These are phyloP conservation scores for Leucogyrophana mollusca DNA, from an alignment of 768 basidiomycete genomes.

Conservation along the genomic window DNA sequence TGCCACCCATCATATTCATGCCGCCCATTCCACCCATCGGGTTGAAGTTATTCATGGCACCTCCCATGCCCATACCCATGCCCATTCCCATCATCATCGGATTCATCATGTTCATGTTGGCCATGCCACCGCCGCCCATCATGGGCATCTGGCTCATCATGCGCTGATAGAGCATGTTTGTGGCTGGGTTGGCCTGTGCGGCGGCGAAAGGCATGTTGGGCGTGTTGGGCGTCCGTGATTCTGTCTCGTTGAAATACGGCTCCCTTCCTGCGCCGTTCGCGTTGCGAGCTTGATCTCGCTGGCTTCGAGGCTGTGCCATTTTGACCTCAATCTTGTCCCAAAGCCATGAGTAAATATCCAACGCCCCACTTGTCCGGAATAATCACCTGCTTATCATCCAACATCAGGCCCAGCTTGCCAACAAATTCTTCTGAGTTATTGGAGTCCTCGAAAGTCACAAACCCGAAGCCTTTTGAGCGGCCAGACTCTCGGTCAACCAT, in stretches of 20 bases:
- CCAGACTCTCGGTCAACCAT: conserved; percentile 81
- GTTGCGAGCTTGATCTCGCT: conserved; percentile 53
- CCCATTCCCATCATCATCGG: conserved; percentile 49
- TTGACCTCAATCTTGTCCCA: conserved; percentile 74
- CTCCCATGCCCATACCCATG: conserved; percentile 45
- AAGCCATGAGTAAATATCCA: background rate
- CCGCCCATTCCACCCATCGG: conserved; percentile 33
- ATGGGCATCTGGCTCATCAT: conserved; percentile 41
- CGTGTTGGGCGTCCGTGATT: conserved; percentile 33
- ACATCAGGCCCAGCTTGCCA: conserved; percentile 59
- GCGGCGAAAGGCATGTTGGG: conserved; percentile 29
- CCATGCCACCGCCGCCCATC: conserved; percentile 39
- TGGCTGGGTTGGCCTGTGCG: conserved; percentile 36
- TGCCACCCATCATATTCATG: conserved; percentile 29
- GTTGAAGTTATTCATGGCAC: conserved; percentile 32
- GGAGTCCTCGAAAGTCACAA: conserved; percentile 76
- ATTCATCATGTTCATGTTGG: conserved; percentile 51
- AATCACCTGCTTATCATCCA: conserved; percentile 79
- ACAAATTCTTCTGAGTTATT: conserved; percentile 64
- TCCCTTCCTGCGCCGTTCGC: conserved; percentile 20
- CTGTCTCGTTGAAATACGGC: conserved; percentile 33
- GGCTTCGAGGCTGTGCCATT: conserved; percentile 70
- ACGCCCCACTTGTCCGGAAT: conserved; percentile 5
- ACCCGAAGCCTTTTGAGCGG: conserved; percentile 81
- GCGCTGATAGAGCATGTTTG: conserved; percentile 31